Evolutionary conservation across 192 early-diverging fungal genomes (phyloP), one percentile per base, ranked within the genome.

Genomic region (Coemansia sp.): DNA sequence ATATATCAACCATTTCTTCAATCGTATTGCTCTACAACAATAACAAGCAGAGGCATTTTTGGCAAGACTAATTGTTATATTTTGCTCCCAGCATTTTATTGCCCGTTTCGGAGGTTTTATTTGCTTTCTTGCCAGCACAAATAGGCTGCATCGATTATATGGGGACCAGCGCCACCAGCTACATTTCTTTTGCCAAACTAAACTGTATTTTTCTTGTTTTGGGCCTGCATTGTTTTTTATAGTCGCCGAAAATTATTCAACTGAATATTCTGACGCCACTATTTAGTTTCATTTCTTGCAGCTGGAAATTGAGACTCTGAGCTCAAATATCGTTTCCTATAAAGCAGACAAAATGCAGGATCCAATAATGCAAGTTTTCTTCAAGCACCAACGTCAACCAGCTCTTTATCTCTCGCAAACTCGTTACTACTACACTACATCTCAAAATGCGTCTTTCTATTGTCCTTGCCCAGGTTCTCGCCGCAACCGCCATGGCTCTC

Each of bases 361-460:
- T 20, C 8, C n/a, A 49, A 19, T 19, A 6, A 2, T 19, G 18
- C 16, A 8, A 19, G 47, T 3, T 20, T 19, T 49, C 38, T 20
- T 57, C 39, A 57, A 57, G 55, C 55, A 49, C 47, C n/a, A 18
- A 24, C 57, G 8, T 4, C 2, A 24, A 23, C 57, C n/a, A 26
- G 41, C 57, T 59, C 41, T 47, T 47, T 26, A 23, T 47, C 19
- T 27, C 22, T 47, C 26, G 22, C 54, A 11, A 4, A 7, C 18
- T 56, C 54, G 14, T 13, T 5, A 22, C 24, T 54, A 16, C 16
- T 43, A 3, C 32, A 32, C 41, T 4, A 43, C 41, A 43, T 29
- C 43, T n/a, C 11, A 35, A 57, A 63, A 75, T 75, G 73, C 66
- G 67, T 48, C 37, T 69, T 35, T 62, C 57, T n/a, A 23, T 75